Conservation (phyloP, 202 grass and related monocot species). For the Elaeis oleifera region DNA sequence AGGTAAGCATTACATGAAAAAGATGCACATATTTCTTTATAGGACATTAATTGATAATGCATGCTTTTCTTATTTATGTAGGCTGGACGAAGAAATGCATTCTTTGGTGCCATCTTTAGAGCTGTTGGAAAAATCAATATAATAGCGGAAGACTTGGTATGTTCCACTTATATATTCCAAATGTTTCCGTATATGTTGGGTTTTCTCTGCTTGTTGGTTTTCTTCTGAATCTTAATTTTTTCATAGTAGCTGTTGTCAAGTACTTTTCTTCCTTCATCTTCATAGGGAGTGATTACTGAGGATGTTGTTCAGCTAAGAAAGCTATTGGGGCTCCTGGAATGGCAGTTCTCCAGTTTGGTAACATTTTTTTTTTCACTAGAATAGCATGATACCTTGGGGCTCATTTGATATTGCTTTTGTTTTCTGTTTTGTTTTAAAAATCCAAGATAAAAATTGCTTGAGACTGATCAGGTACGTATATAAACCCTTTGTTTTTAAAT, state of each 20-base stretch:
- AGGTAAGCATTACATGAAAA: conserved; percentile 42
- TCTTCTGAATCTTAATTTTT: background rate
- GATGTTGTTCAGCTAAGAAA: conserved; percentile 87
- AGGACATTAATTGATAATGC: conserved; percentile 17
- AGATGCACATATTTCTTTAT: conserved; percentile 6
- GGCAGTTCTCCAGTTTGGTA: conserved; percentile 98
- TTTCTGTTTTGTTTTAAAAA: too few relatives aligned
- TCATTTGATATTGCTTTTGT: too few relatives aligned
- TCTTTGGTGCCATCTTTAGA: conserved; percentile 77
- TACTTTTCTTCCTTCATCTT: background rate
- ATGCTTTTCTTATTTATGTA: conserved; percentile 46
- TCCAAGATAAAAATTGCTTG: too few relatives aligned
- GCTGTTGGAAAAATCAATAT: conserved; percentile 75
- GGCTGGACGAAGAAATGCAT: conserved; percentile 91
- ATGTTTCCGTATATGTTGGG: background rate
- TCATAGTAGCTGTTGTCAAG: too few relatives aligned
- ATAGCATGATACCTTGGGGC: too few relatives aligned
- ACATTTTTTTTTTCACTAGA: too few relatives aligned
- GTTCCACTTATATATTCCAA: conserved; percentile 7
- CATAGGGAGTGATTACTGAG: conserved; percentile 88
- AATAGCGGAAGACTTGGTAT: conserved; percentile 93
- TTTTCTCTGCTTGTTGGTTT: background rate
- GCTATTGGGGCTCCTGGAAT: conserved; percentile 84
- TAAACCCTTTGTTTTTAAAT: too few relatives aligned
- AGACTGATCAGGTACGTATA: too few relatives aligned